Conservation (phyloP, 768 basidiomycete genomes). For the Chalciporus piperatus region DNA sequence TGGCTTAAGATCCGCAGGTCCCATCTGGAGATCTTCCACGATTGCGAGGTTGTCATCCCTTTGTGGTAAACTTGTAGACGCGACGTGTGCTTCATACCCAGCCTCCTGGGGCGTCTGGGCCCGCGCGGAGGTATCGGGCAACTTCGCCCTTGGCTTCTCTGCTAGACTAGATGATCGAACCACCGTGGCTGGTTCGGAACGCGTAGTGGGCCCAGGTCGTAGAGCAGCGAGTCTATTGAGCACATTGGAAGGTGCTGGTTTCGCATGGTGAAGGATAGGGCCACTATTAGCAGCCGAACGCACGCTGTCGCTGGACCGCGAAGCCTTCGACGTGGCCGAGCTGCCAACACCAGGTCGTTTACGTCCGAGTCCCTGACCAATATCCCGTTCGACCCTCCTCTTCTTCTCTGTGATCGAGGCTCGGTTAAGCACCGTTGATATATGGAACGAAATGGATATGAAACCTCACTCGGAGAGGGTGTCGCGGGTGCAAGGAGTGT, state of each 20-base stretch:
- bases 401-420: conserved; percentile 34
- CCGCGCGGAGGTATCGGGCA: conserved; percentile 3
- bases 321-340: conserved; percentile 11
- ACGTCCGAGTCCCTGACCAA: conserved; percentile 21
- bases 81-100: conserved; percentile 1
- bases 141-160: conserved; percentile 15
- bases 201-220: conserved; percentile 18
- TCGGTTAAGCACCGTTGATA: neutral
- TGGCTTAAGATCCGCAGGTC: conserved; percentile 73
- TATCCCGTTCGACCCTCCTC: conserved; percentile 40
- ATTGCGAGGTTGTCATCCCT: conserved; percentile 67
- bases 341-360: conserved; percentile 9
- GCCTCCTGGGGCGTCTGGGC: conserved; percentile 5
- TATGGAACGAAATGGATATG: conserved; percentile 2
- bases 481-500: conserved; percentile 45
- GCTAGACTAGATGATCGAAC: conserved; percentile 28
- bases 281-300: conserved; percentile 5
- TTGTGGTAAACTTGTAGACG: conserved; percentile 9
- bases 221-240: conserved; percentile 49
- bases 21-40: conserved; percentile 72
- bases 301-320: conserved; percentile 12
- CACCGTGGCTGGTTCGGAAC: conserved; percentile 24
- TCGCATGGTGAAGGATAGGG: conserved; percentile 14
- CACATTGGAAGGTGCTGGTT: conserved; percentile 51
- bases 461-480: conserved; percentile 62